Conservation (phyloP, 2,329 filamentous ascomycete genomes). For the Nemania sp. region DNA sequence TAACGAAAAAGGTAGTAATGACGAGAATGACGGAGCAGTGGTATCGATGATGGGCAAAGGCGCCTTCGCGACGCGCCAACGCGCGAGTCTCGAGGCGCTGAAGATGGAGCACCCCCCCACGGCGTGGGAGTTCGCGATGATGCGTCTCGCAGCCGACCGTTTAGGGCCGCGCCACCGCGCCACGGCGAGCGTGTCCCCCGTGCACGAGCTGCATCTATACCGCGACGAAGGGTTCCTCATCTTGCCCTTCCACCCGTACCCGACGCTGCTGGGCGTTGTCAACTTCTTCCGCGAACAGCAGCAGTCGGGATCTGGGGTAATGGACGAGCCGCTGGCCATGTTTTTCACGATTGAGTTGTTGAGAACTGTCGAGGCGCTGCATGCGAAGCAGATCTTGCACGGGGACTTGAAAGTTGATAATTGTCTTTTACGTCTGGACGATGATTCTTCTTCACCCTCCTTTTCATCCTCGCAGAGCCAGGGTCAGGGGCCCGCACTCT, state of each 20-base stretch:
- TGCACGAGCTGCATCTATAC: constrained; percentile 90
- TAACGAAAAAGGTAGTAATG: no score
- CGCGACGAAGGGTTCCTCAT: constrained; percentile 87
- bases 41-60: constrained; percentile 64
- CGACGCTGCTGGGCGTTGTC: constrained; percentile 91
- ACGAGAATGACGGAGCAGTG: no score
- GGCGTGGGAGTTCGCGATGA: constrained; percentile 96
- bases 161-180: constrained; percentile 73
- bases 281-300: constrained; percentile 78
- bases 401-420: constrained; percentile 97
- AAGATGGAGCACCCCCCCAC: constrained; percentile 92
- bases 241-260: constrained; percentile 84
- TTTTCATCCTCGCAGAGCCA: constrained; percentile 11
- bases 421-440: constrained; percentile 82
- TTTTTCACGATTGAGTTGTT: constrained; percentile 93
- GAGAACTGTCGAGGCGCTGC: constrained; percentile 85
- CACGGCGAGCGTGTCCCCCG: constrained; percentile 75
- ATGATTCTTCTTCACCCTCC: constrained; percentile 26
- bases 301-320: constrained; percentile 69
- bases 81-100: constrained; percentile 74
- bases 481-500: constrained; percentile 46
- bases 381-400: constrained; percentile 78
- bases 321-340: constrained; percentile 93
- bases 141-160: constrained; percentile 77
- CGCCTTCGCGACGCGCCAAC: constrained; percentile 57